Evolutionary conservation across 148 eudicot species (phyloP).

Genomic region (Suaeda aralocaspica): DNA sequence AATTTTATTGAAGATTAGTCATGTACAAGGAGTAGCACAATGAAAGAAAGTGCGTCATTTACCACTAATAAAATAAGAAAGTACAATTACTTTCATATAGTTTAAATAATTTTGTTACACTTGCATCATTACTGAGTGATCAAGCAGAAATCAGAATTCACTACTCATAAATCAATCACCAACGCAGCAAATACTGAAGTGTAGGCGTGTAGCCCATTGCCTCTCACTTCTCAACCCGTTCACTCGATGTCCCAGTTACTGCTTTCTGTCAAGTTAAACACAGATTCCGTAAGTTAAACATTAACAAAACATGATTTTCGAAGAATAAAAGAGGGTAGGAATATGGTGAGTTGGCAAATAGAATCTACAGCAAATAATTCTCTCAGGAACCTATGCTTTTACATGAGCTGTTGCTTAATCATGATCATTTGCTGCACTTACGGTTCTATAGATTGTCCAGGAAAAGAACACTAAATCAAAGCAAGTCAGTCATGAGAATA

Average conservation of each 20-base stretch:
- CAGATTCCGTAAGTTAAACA: neutral
- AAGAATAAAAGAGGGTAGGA: neutral
- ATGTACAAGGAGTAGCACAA: neutral
- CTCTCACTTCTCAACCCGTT: slow-evolving; percentile 13
- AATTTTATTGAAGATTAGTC: no score
- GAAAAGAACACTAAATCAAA: neutral
- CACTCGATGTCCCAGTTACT: slow-evolving; percentile 34
- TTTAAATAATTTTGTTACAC: slow-evolving; percentile 7
- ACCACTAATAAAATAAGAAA: neutral
- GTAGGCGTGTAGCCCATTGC: slow-evolving; percentile 10
- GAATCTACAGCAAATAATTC: no score
- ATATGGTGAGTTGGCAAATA: neutral
- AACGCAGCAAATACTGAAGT: neutral
- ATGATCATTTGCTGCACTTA: no score
- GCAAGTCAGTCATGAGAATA: neutral
- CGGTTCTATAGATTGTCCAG: neutral
- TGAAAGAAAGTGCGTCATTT: neutral
- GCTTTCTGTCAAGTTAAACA: slow-evolving; percentile 49
- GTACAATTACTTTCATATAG: neutral
- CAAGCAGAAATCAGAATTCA: neutral
- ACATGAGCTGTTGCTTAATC: no score
- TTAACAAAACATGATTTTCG: neutral
- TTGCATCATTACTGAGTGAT: slow-evolving; percentile 2
- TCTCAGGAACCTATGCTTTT: no score
- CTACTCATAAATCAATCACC: neutral